These are phyloP conservation scores for Blepharisma japonicum DNA, from an alignment of 73 alveolate genomes.

Conservation along the genomic window DNA sequence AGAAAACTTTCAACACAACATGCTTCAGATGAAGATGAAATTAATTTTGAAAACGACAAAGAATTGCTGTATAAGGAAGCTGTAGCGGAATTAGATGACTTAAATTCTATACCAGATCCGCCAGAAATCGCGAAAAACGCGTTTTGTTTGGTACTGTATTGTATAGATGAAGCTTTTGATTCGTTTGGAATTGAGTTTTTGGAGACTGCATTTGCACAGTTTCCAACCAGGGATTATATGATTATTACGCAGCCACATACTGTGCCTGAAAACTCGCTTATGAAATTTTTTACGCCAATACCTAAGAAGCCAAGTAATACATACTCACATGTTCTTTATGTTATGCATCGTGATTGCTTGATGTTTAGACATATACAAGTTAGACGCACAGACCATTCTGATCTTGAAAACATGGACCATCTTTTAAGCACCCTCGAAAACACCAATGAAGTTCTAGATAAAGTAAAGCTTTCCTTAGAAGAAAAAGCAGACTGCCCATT, in stretches of 20 bases:
- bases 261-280: slow-evolving; percentile 88
- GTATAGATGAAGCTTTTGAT: slow-evolving; percentile 97
- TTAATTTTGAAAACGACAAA: slow-evolving; percentile 38
- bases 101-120: slow-evolving; percentile 91
- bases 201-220: slow-evolving; percentile 89
- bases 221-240: slow-evolving; percentile 95
- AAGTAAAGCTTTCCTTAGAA: slow-evolving; percentile 57
- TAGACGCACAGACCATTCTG: slow-evolving; percentile 65
- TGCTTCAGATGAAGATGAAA: slow-evolving; percentile 22
- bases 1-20: slow-evolving; percentile 42
- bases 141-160: slow-evolving; percentile 89
- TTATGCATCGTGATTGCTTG: slow-evolving; percentile 92
- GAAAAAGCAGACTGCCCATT: slow-evolving; percentile 59
- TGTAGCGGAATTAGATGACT: slow-evolving; percentile 76
- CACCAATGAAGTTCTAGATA: slow-evolving; percentile 57
- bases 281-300: slow-evolving; percentile 79
- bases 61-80: slow-evolving; percentile 75
- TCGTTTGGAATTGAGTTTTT: slow-evolving; percentile 91
- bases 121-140: slow-evolving; percentile 96
- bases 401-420: slow-evolving; percentile 59
- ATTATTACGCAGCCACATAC: slow-evolving; percentile 97
- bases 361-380: slow-evolving; percentile 64
- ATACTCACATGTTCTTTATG: slow-evolving; percentile 92
- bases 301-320: slow-evolving; percentile 88
- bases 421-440: slow-evolving; percentile 63